Evolutionary conservation across 106 monocot species (phyloP), one percentile per base, ranked within the genome.

Genomic region (Phalaenopsis equestris): DNA sequence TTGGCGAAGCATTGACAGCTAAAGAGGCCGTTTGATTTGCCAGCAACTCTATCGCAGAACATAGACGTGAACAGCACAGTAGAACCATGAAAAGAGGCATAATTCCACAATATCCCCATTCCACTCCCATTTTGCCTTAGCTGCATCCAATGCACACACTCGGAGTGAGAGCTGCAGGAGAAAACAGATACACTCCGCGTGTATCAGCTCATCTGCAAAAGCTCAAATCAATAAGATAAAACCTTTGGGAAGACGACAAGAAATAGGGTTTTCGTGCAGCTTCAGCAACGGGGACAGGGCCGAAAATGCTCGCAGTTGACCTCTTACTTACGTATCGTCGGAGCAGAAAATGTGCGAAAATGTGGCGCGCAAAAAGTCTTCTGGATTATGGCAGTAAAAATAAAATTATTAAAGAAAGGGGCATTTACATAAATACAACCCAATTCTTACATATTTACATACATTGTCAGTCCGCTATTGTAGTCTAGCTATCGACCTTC

Each of bases 1-100:
- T 64, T 1, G 84, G 56, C 18, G 89, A 89, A 48, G 85, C 91
- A 89, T 91, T 81, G 3, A 91, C 87, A 77, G 57, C 64, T 23
- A 91, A 48, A 10, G 46, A 36, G 42, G 81, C 91, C 41, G 85
- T 82, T 83, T 89, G 87, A 75, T 80, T 84, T 16, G 79, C 77
- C 15, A 37, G 36, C 7, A 87, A 23, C 72, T 77, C 79, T 78
- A 38, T 19, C 73, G 58, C 83, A 55, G 58, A 74, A 84, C 15
- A 41, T 56, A 73, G 72, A 73, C 21, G 78, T 14, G 77, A 68
- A 64, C 38, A 42, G 41, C 48, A 82, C 8, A 91, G 21, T 30
- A 80, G 61, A 78, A 86, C 74, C 77, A 83, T 14, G 45, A 30
- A 56, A 76, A 72, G 73, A 41, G 79, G 56, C 80, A 81, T 36